phyloP scores from a whole-genome alignment of 352 stramenopile genomes.

The Pythium apleroticum region DNA sequence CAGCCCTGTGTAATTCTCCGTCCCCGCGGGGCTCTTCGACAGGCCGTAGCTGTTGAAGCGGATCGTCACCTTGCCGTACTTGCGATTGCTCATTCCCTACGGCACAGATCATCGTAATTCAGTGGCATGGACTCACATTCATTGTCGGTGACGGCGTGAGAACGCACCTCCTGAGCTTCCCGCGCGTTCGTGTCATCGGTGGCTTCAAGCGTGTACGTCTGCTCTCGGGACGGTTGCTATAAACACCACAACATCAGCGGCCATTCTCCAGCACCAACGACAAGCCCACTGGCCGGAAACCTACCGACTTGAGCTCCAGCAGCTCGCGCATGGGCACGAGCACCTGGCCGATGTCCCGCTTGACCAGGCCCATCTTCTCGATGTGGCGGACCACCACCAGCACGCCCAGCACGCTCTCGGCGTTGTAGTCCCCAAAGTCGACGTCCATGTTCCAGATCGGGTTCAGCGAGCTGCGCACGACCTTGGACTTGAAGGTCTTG shows the following conservation, averaged over 20 bases:
- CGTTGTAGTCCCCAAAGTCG: conserved; percentile 77
- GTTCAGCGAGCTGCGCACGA: conserved; percentile 75
- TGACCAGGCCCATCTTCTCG: conserved; percentile 73
- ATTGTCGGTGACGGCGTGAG: neutral
- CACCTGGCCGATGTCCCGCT: conserved; percentile 70
- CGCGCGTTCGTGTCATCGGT: conserved; percentile 58
- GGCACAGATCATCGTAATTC: neutral
- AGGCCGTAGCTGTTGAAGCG: conserved; percentile 73
- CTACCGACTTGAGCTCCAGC: conserved; percentile 73
- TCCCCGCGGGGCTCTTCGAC: conserved; percentile 21
- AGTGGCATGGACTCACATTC: neutral
- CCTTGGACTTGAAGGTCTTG: conserved; percentile 53
- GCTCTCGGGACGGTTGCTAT: conserved; percentile 58
- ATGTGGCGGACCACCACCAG: conserved; percentile 67
- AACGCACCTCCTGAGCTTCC: conserved; percentile 41
- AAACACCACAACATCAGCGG: conserved; percentile 1
- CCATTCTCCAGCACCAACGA: neutral
- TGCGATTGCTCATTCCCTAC: conserved; percentile 55
- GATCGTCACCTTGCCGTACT: conserved; percentile 63
- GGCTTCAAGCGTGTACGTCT: conserved; percentile 56
- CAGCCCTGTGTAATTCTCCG: conserved; percentile 51
- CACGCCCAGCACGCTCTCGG: conserved; percentile 62
- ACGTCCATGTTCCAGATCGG: conserved; percentile 83
- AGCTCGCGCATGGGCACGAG: conserved; percentile 64
- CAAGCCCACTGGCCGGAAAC: neutral